Conservation (phyloP, 257 asterid genomes). For the Perilla frutescens region DNA sequence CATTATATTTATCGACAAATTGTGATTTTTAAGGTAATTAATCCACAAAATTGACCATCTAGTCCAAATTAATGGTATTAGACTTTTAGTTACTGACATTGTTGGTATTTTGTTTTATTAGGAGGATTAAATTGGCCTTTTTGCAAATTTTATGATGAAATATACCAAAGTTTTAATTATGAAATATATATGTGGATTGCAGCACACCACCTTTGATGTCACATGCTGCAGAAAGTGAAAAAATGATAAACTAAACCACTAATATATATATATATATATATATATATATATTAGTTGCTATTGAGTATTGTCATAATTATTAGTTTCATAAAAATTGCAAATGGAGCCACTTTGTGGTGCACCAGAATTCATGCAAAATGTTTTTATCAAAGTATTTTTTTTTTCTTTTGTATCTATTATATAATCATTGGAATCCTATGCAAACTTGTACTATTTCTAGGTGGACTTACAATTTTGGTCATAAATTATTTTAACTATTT, state of each 20-base stretch:
- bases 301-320: constrained; percentile 38
- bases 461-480: no score
- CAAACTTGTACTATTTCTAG: neutral
- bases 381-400: neutral
- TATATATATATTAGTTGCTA: constrained; percentile 5
- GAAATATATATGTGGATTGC: neutral
- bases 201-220: constrained; percentile 11
- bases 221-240: constrained; percentile 36
- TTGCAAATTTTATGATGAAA: neutral
- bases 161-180: neutral
- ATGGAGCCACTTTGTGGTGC: constrained; percentile 33
- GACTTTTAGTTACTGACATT: no score
- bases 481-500: no score
- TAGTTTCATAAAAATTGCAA: constrained; percentile 25
- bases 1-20: no score
- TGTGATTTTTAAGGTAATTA: no score
- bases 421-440: constrained; percentile 35
- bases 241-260: constrained; percentile 30
- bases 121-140: neutral
- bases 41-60: no score
- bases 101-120: no score
- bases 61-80: no score
- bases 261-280: neutral
- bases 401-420: neutral
- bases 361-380: constrained; percentile 27